Percentiles rank a stretch among this genome's conserved stretches.
Evolutionary conservation across 2,329 filamentous ascomycete species (phyloP).

Genomic region (Monosporascus sp.): DNA sequence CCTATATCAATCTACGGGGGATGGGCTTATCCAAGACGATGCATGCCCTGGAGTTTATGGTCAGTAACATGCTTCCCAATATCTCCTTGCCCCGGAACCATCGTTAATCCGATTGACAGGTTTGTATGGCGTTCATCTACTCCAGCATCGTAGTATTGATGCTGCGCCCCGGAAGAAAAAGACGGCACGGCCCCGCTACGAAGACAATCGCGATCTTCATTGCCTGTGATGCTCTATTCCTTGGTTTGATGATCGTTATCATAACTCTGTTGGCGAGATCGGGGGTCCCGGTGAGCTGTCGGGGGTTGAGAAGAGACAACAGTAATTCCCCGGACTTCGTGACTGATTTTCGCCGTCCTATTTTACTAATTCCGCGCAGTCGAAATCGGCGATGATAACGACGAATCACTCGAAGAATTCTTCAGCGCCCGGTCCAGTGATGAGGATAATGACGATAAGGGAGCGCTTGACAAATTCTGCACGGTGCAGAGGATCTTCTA

Average conservation of each 20-base stretch:
- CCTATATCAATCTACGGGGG: constrained; percentile 21
- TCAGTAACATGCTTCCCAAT: constrained; percentile 15
- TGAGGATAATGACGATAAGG: constrained; percentile 10
- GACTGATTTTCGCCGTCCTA: neutral
- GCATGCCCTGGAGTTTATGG: constrained; percentile 30
- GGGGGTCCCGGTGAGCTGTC: constrained; percentile 30
- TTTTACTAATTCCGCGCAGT: constrained; percentile 2
- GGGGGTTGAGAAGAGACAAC: constrained; percentile 23
- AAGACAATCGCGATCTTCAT: constrained; percentile 22
- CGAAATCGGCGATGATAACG: constrained; percentile 6
- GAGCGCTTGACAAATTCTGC: constrained; percentile 25
- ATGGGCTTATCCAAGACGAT: constrained; percentile 23
- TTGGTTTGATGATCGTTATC: constrained; percentile 24
- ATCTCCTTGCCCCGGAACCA: neutral
- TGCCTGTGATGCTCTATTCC: constrained; percentile 26
- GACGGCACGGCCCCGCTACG: constrained; percentile 12
- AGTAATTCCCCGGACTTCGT: constrained; percentile 7
- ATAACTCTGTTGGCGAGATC: constrained; percentile 28
- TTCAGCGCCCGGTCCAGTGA: constrained; percentile 28
- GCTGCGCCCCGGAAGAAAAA: constrained; percentile 23
- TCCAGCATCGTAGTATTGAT: constrained; percentile 26
- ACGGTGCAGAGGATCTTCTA: constrained; percentile 11
- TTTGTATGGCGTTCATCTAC: constrained; percentile 26
- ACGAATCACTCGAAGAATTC: constrained; percentile 16
- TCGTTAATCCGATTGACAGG: constrained; percentile 17